Conservation (phyloP, 2,329 filamentous ascomycete genomes). For the Aspergillus calidoustus region DNA sequence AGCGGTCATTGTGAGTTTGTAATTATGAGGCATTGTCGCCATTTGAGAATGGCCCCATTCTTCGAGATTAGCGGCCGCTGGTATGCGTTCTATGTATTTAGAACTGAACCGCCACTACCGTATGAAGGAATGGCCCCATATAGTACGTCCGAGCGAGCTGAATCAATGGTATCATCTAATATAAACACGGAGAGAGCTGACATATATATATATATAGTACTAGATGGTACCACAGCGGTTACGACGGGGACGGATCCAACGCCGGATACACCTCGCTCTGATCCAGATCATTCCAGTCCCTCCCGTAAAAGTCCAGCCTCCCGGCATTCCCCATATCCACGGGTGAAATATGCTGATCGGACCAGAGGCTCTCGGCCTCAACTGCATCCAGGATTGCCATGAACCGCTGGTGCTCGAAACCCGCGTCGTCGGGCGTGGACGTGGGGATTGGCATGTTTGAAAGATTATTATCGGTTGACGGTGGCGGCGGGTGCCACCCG, state of each 20-base stretch:
- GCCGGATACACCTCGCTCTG: background rate
- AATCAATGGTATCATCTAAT: too few relatives aligned
- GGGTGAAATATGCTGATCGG: conserved; percentile 2
- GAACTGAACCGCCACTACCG: too few relatives aligned
- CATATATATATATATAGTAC: too few relatives aligned
- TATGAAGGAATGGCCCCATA: too few relatives aligned
- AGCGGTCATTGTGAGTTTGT: too few relatives aligned
- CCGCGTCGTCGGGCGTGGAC: background rate
- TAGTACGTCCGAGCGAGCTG: too few relatives aligned
- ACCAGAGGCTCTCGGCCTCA: background rate
- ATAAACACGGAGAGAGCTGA: too few relatives aligned
- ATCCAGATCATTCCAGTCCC: background rate
- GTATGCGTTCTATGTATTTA: too few relatives aligned
- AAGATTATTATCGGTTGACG: background rate
- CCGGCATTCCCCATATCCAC: background rate
- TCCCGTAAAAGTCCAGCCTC: background rate
- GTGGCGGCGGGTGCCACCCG: background rate
- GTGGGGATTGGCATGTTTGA: background rate
- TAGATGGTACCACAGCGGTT: background rate
- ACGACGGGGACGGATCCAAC: conserved; percentile 2
- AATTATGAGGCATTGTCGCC: too few relatives aligned
- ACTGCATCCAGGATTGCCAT: background rate
- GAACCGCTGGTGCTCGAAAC: conserved; percentile 6
- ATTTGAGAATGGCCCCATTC: too few relatives aligned
- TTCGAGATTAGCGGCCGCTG: too few relatives aligned